phyloP scores from a whole-genome alignment of 2,329 filamentous ascomycete species.

The Sporothrix brunneoviolacea region DNA sequence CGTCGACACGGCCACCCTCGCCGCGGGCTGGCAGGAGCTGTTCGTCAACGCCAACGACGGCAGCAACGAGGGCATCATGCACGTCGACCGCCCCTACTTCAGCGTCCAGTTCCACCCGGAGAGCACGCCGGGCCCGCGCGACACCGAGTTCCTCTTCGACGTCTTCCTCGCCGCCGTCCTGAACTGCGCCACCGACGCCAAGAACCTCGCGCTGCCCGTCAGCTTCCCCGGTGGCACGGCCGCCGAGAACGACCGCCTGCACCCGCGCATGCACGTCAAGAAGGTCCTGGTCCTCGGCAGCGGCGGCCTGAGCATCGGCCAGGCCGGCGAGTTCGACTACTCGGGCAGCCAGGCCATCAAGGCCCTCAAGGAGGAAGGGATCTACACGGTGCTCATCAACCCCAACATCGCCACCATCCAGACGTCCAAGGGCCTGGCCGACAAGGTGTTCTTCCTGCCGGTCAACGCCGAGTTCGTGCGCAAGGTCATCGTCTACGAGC shows the following conservation, averaged over 20 bases:
- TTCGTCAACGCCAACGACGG: conserved; percentile 98
- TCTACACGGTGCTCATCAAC: conserved; percentile 97
- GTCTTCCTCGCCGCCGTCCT: conserved; percentile 86
- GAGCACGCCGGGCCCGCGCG: conserved; percentile 87
- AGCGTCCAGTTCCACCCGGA: conserved; percentile 99
- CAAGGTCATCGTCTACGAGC: conserved; percentile 93
- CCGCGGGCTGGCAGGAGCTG: conserved; percentile 79
- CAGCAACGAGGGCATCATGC: conserved; percentile 96
- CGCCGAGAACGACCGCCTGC: conserved; percentile 67
- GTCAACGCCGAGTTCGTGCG: conserved; percentile 96
- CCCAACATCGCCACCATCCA: conserved; percentile 99
- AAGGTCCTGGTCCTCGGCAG: conserved; percentile 92
- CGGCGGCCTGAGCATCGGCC: conserved; percentile 93
- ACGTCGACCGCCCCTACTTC: conserved; percentile 81
- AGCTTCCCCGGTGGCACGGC: conserved; percentile 79
- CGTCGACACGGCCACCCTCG: conserved; percentile 72
- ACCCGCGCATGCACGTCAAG: conserved; percentile 79
- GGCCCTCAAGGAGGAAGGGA: conserved; percentile 93
- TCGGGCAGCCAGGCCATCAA: conserved; percentile 98
- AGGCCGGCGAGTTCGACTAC: conserved; percentile 98
- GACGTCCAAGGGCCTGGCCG: conserved; percentile 92
- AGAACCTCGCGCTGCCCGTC: conserved; percentile 65
- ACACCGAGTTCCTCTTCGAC: conserved; percentile 95
- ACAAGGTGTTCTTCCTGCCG: conserved; percentile 98
- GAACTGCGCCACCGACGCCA: conserved; percentile 60